Evolutionary conservation across 2,329 filamentous ascomycete species (phyloP).

Genomic region (Endoconidiophora polonica): DNA sequence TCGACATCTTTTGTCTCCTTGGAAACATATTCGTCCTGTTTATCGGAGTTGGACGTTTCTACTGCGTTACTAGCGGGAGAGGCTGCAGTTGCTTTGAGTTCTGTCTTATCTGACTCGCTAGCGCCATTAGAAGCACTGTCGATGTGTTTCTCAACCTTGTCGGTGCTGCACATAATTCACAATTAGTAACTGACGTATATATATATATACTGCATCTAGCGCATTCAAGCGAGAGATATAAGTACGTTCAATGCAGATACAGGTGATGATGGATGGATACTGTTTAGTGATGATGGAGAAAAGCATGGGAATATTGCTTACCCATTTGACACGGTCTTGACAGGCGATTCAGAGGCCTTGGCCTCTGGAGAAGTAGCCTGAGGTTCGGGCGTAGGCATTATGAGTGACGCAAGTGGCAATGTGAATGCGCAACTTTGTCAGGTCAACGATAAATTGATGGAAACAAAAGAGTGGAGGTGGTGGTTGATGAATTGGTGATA

Average conservation of each 20-base stretch:
- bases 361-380: slow-evolving; percentile 1
- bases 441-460: slow-evolving; percentile 1
- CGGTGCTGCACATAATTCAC: neutral
- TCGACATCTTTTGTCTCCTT: neutral
- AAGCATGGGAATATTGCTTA: slow-evolving; percentile 11
- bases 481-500: neutral
- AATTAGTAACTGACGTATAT: neutral
- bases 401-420: no score
- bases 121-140: neutral
- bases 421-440: no score
- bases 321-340: slow-evolving; percentile 9
- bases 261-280: no score
- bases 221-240: no score
- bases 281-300: slow-evolving; percentile 6
- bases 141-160: neutral
- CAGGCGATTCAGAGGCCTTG: slow-evolving; percentile 6
- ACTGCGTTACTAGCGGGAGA: no score
- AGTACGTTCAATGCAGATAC: no score
- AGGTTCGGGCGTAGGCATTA: slow-evolving; percentile 11
- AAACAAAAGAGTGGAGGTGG: neutral
- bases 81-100: neutral
- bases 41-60: neutral
- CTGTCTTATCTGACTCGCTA: neutral
- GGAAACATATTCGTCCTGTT: neutral
- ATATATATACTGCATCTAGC: no score